Percentiles rank a stretch among this genome's conserved stretches.
Evolutionary conservation across 371 early-diverging fungal species (phyloP).

Genomic region (Mycotypha africana): DNA sequence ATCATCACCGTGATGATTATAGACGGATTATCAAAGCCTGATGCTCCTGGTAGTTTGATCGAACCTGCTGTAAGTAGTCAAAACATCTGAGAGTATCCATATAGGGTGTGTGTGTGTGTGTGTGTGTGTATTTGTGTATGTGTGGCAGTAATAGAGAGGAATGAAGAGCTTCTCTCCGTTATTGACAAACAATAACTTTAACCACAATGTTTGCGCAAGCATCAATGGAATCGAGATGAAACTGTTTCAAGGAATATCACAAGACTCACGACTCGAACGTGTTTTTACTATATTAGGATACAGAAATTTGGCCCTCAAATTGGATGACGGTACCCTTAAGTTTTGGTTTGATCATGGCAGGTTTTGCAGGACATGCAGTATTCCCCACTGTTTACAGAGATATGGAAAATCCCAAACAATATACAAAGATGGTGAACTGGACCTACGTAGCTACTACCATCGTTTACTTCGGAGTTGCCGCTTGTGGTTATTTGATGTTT

Average conservation of each 20-base stretch:
- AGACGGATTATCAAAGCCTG: slow-evolving; percentile 43
- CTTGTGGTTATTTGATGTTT: slow-evolving; percentile 63
- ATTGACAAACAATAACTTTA: no score
- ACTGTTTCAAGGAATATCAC: no score
- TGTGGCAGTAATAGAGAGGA: no score
- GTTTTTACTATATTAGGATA: slow-evolving; percentile 34
- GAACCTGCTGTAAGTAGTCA: slow-evolving; percentile 45
- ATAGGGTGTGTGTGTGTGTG: no score
- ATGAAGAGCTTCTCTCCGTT: no score
- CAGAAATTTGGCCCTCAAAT: slow-evolving; percentile 23
- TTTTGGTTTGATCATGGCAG: slow-evolving; percentile 44
- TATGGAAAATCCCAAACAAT: slow-evolving; percentile 40
- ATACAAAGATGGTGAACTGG: slow-evolving; percentile 35
- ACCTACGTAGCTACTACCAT: slow-evolving; percentile 29
- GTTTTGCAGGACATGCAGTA: slow-evolving; percentile 45
- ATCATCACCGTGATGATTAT: slow-evolving; percentile 36
- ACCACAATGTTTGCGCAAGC: no score
- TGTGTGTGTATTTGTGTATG: no score
- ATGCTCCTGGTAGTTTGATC: slow-evolving; percentile 54
- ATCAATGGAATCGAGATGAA: no score
- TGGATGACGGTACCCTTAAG: slow-evolving; percentile 31
- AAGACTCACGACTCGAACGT: no score
- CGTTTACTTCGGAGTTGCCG: slow-evolving; percentile 34
- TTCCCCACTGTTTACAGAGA: slow-evolving; percentile 44
- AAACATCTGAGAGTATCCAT: no score